Conservation (phyloP, 768 basidiomycete genomes). For the Boletus sensibilis region DNA sequence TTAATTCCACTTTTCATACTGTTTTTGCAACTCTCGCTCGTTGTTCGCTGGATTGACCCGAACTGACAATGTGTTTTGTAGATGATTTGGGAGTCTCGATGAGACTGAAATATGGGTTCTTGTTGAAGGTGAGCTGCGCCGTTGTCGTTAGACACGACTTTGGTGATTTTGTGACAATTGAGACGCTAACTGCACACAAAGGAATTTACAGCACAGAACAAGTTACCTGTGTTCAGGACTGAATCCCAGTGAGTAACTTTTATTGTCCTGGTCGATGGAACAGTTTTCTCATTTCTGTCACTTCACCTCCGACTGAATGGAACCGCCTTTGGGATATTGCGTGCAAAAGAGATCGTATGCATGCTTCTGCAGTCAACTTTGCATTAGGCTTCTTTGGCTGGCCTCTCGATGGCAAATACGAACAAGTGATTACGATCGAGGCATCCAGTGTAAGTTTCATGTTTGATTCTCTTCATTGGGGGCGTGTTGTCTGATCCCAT, state of each 20-base stretch:
- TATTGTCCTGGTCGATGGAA: not conserved
- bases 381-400: conserved; percentile 77
- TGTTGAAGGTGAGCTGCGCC: conserved; percentile 49
- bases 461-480: conserved; percentile 5
- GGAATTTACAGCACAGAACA: conserved; percentile 59
- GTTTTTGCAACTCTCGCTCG: not conserved
- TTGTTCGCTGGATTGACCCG: not conserved
- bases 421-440: conserved; percentile 77
- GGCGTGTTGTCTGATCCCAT: not conserved
- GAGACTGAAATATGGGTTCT: conserved; percentile 76
- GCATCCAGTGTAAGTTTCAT: conserved; percentile 46
- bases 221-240: conserved; percentile 76
- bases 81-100: conserved; percentile 69
- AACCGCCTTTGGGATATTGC: not conserved
- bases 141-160: conserved; percentile 5
- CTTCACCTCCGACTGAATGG: not conserved
- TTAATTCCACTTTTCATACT: not conserved
- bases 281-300: not conserved
- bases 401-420: conserved; percentile 69
- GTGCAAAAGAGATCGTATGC: conserved; percentile 63
- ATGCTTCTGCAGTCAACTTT: conserved; percentile 61
- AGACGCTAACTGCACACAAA: conserved; percentile 31
- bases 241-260: conserved; percentile 58
- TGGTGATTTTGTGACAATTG: not conserved
- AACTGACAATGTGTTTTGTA: conserved; percentile 21